A percentile compares a stretch with the other conserved stretches of the same genome.
These are phyloP conservation scores for Aspergillus sparsus DNA, from an alignment of 495 filamentous ascomycete genomes.

Conservation along the genomic window DNA sequence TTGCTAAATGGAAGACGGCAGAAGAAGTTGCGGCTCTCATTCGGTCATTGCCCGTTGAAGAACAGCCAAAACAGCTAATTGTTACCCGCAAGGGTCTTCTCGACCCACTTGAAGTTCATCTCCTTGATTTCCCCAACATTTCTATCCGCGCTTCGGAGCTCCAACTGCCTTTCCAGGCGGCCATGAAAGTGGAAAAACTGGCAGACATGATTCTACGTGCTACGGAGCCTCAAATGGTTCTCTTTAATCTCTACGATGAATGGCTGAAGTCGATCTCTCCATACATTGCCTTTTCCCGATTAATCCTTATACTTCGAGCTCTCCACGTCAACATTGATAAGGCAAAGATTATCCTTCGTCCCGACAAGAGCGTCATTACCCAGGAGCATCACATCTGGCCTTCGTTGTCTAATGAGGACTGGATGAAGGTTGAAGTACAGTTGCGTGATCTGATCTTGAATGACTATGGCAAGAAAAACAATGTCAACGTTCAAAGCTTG, in stretches of 20 bases:
- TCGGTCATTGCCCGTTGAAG: constrained; percentile 93
- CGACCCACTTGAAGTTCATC: constrained; percentile 95
- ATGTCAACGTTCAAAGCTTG: constrained; percentile 95
- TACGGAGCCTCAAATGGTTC: constrained; percentile 98
- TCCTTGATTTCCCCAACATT: constrained; percentile 99
- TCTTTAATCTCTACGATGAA: constrained; percentile 99
- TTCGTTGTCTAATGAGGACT: constrained; percentile 89
- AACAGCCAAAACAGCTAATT: constrained; percentile 98
- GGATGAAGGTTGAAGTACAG: constrained; percentile 98
- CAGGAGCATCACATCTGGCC: constrained; percentile 99
- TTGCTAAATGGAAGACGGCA: constrained; percentile 99
- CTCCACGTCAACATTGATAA: constrained; percentile 98
- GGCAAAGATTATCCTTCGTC: constrained; percentile 95
- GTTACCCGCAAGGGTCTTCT: constrained; percentile 97
- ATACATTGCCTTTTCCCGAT: constrained; percentile 96
- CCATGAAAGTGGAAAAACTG: constrained; percentile 99
- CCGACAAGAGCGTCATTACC: constrained; percentile 97
- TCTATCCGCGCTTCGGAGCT: constrained; percentile 98
- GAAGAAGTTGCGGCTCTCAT: constrained; percentile 99
- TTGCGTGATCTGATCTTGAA: constrained; percentile 94
- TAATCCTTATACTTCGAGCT: constrained; percentile 92
- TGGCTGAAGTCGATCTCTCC: constrained; percentile 99
- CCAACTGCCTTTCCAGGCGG: constrained; percentile 97
- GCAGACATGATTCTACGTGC: constrained; percentile 99
- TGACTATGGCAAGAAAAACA: constrained; percentile 99